Conservation (phyloP, 202 grass and related monocot genomes). For the Dendrocalamus latiflorus region DNA sequence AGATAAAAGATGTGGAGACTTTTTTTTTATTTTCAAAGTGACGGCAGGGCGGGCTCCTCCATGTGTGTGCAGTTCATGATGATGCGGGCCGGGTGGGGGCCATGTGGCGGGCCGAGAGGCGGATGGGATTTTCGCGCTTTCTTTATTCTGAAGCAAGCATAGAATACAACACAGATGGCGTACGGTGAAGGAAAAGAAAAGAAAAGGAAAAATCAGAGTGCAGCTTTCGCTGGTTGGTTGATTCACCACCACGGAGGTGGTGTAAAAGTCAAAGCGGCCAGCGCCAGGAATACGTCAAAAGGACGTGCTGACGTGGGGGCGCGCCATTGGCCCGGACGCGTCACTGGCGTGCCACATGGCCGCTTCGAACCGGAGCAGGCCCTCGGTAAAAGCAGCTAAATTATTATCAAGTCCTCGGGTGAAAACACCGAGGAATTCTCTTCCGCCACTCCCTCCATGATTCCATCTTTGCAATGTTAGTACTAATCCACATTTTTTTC, state of each 20-base stretch:
- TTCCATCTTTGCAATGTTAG: too few species aligned
- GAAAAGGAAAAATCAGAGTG: neutral
- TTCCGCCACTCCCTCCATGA: too few species aligned
- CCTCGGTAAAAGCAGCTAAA: slow-evolving; percentile 37
- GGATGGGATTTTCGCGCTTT: neutral
- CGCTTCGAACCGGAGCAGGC: slow-evolving; percentile 15
- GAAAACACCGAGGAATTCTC: slow-evolving; percentile 35
- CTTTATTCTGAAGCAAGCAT: slow-evolving; percentile 47
- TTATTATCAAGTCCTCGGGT: slow-evolving; percentile 32
- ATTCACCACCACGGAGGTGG: slow-evolving; percentile 42
- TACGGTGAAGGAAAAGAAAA: too few species aligned
- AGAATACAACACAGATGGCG: slow-evolving; percentile 3
- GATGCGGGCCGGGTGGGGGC: slow-evolving; percentile 8
- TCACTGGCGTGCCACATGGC: slow-evolving; percentile 45
- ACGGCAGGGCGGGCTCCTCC: slow-evolving; percentile 35
- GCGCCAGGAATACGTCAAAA: slow-evolving; percentile 45
- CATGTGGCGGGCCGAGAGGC: slow-evolving; percentile 25
- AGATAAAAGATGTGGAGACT: neutral
- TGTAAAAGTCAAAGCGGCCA: slow-evolving; percentile 47
- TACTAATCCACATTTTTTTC: too few species aligned
- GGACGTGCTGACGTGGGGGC: slow-evolving; percentile 32
- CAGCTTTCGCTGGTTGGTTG: slow-evolving; percentile 21
- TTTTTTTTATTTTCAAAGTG: slow-evolving; percentile 35
- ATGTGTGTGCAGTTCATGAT: slow-evolving; percentile 40
- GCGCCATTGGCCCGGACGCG: slow-evolving; percentile 47